Percentiles rank a stretch among this genome's conserved stretches.
phyloP scores from a whole-genome alignment of 805 yeast genomes.

The Candida odintsovae region DNA sequence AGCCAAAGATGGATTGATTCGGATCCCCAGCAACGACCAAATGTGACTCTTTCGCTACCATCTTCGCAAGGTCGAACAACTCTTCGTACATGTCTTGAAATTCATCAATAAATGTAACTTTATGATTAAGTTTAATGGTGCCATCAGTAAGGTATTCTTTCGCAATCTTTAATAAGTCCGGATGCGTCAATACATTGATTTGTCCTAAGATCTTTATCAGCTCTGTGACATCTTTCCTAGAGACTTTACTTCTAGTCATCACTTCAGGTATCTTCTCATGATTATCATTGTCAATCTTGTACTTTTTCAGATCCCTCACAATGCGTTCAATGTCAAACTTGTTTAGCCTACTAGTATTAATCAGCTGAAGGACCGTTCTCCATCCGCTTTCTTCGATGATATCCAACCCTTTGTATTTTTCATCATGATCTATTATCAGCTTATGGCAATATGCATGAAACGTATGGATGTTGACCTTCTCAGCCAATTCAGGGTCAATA shows the following conservation, averaged over 20 bases:
- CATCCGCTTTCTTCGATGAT: slow-evolving; percentile 54
- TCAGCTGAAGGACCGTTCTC: slow-evolving; percentile 35
- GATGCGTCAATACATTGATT: slow-evolving; percentile 14
- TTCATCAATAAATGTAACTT: slow-evolving; percentile 59
- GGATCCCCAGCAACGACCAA: slow-evolving; percentile 67
- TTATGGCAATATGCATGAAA: slow-evolving; percentile 59
- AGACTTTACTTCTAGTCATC: neutral
- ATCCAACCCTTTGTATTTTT: slow-evolving; percentile 22
- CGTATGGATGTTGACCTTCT: slow-evolving; percentile 37
- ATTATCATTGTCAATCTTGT: neutral
- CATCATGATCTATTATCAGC: slow-evolving; percentile 35
- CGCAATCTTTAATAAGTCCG: slow-evolving; percentile 24
- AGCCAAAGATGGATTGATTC: slow-evolving; percentile 63
- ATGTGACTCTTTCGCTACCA: slow-evolving; percentile 39
- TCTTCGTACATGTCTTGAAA: slow-evolving; percentile 63
- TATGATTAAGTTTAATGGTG: slow-evolving; percentile 20
- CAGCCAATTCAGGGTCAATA: slow-evolving; percentile 30
- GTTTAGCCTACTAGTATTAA: slow-evolving; percentile 13
- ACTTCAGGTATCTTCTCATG: neutral
- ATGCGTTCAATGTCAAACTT: slow-evolving; percentile 7
- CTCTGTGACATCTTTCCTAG: neutral
- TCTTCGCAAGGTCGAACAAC: slow-evolving; percentile 38
- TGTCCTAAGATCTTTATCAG: slow-evolving; percentile 9
- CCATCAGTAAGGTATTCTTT: slow-evolving; percentile 27
- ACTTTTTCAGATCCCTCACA: neutral